Evolutionary conservation across 2,329 filamentous ascomycete species (phyloP), one percentile per base, ranked within the genome.

Genomic region (Coniochaeta sp.): DNA sequence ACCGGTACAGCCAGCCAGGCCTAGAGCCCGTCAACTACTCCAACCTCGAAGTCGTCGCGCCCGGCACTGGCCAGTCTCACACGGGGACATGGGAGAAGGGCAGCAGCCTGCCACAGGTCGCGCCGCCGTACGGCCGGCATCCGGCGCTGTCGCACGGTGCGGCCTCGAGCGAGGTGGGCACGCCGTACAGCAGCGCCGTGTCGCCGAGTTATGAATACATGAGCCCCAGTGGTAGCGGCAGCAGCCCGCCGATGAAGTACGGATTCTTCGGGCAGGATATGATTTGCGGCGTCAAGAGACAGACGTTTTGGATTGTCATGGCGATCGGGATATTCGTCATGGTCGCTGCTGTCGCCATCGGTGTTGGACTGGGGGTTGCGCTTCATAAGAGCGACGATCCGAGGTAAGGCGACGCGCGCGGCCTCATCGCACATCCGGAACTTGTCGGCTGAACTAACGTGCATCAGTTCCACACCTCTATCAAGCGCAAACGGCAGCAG

Each of bases 331-430:
- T 63, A 0, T 63, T 66, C 22, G 30, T 65, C 12, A 38, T 65
- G 1, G 61, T 69, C 6, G 54, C 62, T 24, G 66, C 58, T 6
- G 52, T 68, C 6, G 65, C 65, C 3, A 53, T 63, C 0, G 67
- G 67, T 0, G 54, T 68, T 2, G 67, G 67, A 0, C 58, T 68
- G 3, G 67, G 67, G 1, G 50, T 68, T n/a, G 61, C 60, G 13
- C 51, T 60, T 33, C 55, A 53, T n/a, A 54, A 52, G 9, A 47
- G 28, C 16, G 32, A 24, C n/a, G 27, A 28, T 26, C 50, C 33
- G 27, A 32, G 22, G 24, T 35, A 20, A 35, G 35, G 35, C 6
- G 8, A 16, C n/a, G n/a, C n/a, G n/a, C n/a, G n/a, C n/a, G n/a
- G 27, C 8, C 40, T 20, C 18, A 12, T 18, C 38, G 26, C 0